Evolutionary conservation across 495 filamentous ascomycete species (phyloP).

Genomic region (Amphirosellinia nigrospora): DNA sequence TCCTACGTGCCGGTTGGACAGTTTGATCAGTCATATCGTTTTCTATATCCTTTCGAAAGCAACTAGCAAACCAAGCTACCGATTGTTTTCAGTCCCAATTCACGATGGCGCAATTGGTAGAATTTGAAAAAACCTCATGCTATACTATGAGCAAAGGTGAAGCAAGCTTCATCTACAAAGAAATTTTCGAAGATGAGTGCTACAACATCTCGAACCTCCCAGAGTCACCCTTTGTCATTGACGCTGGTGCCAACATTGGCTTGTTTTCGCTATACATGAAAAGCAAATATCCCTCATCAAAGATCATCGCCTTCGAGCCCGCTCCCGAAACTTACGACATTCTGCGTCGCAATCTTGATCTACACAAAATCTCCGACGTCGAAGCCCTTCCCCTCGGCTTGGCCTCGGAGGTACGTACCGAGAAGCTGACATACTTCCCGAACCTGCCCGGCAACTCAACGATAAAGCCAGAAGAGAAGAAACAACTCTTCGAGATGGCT

Average conservation of each 20-base stretch:
- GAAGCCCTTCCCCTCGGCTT: slow-evolving; percentile 2
- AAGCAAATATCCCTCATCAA: slow-evolving; percentile 32
- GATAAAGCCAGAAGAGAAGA: slow-evolving; percentile 28
- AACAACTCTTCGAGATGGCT: slow-evolving; percentile 20
- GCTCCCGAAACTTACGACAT: slow-evolving; percentile 34
- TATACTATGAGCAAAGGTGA: slow-evolving; percentile 22
- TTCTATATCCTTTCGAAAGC: background rate
- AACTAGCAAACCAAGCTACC: background rate
- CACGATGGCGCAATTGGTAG: slow-evolving; percentile 6
- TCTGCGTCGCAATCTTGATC: slow-evolving; percentile 31
- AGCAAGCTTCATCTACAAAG: slow-evolving; percentile 31
- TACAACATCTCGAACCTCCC: slow-evolving; percentile 25
- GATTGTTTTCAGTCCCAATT: background rate
- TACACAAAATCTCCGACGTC: slow-evolving; percentile 24
- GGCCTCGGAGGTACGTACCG: slow-evolving; percentile 19
- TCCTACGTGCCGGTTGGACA: background rate
- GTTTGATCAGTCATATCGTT: background rate
- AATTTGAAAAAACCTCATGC: slow-evolving; percentile 18
- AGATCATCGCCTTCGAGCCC: slow-evolving; percentile 39
- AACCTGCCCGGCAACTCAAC: slow-evolving; percentile 28
- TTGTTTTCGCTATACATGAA: slow-evolving; percentile 40
- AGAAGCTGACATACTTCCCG: slow-evolving; percentile 33
- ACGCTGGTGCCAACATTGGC: slow-evolving; percentile 38
- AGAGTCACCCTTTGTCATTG: slow-evolving; percentile 33
- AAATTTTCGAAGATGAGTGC: slow-evolving; percentile 33